phyloP scores from a whole-genome alignment of 208 protist species.

The Crithidia fasciculata region DNA sequence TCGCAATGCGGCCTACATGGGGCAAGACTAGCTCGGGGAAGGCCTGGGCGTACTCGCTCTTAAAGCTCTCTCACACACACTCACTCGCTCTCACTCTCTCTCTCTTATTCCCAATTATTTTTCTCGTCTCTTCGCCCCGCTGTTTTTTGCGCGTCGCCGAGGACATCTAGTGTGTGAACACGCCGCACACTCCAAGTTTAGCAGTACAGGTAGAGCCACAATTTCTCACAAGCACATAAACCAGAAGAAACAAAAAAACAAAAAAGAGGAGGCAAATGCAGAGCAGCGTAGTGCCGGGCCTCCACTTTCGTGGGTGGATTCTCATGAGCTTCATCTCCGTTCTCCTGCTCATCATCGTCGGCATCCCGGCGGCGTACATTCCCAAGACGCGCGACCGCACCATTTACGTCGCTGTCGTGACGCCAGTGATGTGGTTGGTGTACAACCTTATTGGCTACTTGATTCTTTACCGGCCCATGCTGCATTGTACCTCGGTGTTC shows the following conservation, averaged over 20 bases:
- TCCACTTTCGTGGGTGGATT: slow-evolving; percentile 60
- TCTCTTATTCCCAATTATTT: no score
- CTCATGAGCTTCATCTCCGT: slow-evolving; percentile 55
- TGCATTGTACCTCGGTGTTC: slow-evolving; percentile 42
- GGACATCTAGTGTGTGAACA: no score
- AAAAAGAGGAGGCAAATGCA: background rate
- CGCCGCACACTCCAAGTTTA: no score
- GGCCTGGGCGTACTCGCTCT: no score
- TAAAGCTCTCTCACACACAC: no score
- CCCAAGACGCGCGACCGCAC: slow-evolving; percentile 26
- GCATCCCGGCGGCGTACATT: slow-evolving; percentile 64
- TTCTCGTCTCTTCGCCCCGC: no score
- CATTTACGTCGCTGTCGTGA: slow-evolving; percentile 62
- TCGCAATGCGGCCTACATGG: no score
- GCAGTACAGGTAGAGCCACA: no score
- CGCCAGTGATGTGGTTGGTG: slow-evolving; percentile 47
- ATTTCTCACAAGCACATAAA: background rate
- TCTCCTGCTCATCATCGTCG: slow-evolving; percentile 53
- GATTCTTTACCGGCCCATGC: slow-evolving; percentile 59
- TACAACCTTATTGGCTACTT: slow-evolving; percentile 64
- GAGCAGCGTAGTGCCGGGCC: background rate
- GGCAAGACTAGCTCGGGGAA: no score
- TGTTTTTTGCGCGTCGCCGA: no score
- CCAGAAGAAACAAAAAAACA: background rate
- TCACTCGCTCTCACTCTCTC: no score